Base-by-base conservation (phyloP, 176 grass and related monocot genomes). In the Ensete glaucum region DNA sequence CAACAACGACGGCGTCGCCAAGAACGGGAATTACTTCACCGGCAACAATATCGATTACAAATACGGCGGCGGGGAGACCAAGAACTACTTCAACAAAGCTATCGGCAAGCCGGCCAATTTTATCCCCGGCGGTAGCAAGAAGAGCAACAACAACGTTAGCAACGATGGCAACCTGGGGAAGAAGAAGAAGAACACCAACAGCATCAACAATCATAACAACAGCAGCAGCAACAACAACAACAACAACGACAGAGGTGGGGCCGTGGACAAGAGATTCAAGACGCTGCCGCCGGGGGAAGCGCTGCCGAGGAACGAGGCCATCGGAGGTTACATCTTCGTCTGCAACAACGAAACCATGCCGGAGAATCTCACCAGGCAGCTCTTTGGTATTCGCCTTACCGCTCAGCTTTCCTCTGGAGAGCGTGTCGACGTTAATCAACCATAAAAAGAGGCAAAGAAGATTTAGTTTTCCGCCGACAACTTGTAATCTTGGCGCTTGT, bases 321-420 rank as follows among this genome's bases (percentile, higher is more conserved):
- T 99, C 64, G 95, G 95, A 6, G 95, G 95, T 1, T 99, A 99
- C 67, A 99, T 99, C 78, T 99, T 99, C 64, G 95, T 99, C 80
- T 99, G 95, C 76, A 99, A 99, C 83, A 99, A 99, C 80, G 95
- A 99, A 73, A 99, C 95, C 80, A 94, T 99, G 95, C 88, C 93
- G 73, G 95, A 99, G 81, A 94, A 99, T 80, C 95, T 99, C 81
- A 76, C 78, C 54, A 84, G 95, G 62, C 82, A 99, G 80, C 95
- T 99, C 54, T 99, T 99, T 81, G 95, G 95, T 99, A 86, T 15
- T 73, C 13, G 19, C 50, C 25, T 11, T 2, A 53, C 0, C 49
- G 55, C 57, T 50, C 19, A 8, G 16, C 15, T 74, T 67, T 49
- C 1, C 52, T 72, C 6, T 43, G 34, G 34, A 43, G 34, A 43